Conservation (phyloP, 345 rosid genomes). For the Lumnitzera racemosa region DNA sequence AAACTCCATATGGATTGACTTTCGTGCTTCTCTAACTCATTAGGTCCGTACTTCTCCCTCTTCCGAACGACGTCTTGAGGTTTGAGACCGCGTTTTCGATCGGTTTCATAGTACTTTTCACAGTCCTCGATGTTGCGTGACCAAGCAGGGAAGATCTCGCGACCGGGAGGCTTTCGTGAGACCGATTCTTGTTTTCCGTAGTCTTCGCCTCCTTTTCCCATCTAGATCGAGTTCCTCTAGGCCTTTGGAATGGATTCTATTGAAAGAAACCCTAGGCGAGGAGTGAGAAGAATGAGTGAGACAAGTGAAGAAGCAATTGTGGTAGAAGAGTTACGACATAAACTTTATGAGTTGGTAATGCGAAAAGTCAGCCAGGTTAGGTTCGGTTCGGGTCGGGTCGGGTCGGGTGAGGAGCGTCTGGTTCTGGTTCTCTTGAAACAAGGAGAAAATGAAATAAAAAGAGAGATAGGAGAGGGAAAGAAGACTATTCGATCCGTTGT, state of each 20-base stretch:
- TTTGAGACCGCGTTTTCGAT: not conserved
- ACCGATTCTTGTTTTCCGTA: not conserved
- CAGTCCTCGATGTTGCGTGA: conserved; percentile 3
- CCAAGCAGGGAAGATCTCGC: conserved; percentile 8
- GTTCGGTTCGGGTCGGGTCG: no score
- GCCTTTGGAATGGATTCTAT: not conserved
- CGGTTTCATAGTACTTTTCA: not conserved
- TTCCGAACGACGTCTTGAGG: not conserved
- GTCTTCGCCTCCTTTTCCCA: conserved; percentile 12
- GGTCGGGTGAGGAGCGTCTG: no score
- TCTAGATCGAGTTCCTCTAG: not conserved
- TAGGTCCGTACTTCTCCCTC: not conserved
- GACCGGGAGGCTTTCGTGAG: not conserved
- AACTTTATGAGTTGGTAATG: no score
- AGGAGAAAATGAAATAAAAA: no score
- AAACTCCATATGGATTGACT: conserved; percentile 5
- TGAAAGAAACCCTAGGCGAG: no score
- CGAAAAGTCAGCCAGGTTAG: no score
- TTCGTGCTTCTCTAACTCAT: conserved; percentile 13
- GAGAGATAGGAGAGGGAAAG: no score
- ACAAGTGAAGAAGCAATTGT: no score
- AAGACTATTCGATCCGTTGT: no score
- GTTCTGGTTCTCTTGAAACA: no score
- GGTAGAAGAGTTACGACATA: no score
- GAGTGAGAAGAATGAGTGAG: no score